Evolutionary conservation across 768 basidiomycete species (phyloP), one percentile per base, ranked within the genome.

Genomic region (Ramaria sp.): DNA sequence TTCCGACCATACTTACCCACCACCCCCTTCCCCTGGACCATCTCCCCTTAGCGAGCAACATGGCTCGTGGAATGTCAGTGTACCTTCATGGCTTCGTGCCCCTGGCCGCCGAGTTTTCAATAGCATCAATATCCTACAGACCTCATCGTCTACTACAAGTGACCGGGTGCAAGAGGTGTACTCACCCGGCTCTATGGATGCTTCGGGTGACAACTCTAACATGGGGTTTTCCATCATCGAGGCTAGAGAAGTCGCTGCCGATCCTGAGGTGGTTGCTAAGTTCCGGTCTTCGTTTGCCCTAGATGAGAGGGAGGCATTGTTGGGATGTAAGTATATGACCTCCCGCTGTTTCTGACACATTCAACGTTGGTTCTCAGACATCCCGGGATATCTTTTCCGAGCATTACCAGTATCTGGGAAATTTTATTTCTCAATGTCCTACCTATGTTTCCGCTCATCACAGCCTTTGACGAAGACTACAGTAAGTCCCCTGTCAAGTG

Each of bases 381-480:
- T 95, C 67, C 82, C 90, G 42, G 92, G 92, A 10, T 96, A 91
- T 68, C 75, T 98, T 43, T 91, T 84, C 70, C 79, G 95, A 56
- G 76, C 95, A 24, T 69, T 99, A n/a, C 95, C 96, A 0, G 78
- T 95, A 12, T 87, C 78, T 59, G 95, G 95, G 7, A 79, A 86
- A 52, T 78, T 97, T 30, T 97, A 88, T 66, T 79, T 98, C 59
- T 95, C 95, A n/a, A 83, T 81, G 11, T 91, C 89, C 68, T 86
- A 82, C 68, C 87, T 98, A 69, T 96, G 92, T 71, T 99, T 98
- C 80, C 89, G 91, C 66, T 92, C 94, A 4, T 87, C 81, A 43
- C 83, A 91, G 4, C 80, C 88, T 31, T 67, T 95, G 50, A 80
- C 87, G 53, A 88, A 85, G 67, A 97, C 92, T 12, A 81, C 83